Evolutionary conservation across 2,329 filamentous ascomycete species (phyloP).

Genomic region (Fragosphaeria purpurea): DNA sequence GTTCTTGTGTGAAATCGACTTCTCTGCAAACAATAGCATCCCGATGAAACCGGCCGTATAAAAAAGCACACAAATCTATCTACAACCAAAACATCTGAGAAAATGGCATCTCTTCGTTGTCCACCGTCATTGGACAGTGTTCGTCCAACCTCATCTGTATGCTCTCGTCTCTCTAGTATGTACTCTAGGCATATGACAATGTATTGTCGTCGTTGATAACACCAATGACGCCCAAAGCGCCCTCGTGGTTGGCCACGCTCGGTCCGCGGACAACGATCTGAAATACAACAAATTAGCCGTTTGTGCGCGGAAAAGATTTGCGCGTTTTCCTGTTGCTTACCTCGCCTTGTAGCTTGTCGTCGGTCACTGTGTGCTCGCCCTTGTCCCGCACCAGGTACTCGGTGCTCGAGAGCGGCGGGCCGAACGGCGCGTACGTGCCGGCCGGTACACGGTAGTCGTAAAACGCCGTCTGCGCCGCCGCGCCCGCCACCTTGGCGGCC

Average conservation of each 20-base stretch:
- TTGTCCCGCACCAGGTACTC: constrained; percentile 67
- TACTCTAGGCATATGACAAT: constrained; percentile 41
- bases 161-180: no score
- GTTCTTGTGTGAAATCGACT: no score
- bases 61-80: no score
- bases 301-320: background rate
- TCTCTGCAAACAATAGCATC: no score
- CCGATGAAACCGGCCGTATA: no score
- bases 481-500: constrained; percentile 73
- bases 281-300: background rate
- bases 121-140: no score
- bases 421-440: constrained; percentile 56
- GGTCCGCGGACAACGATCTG: constrained; percentile 65
- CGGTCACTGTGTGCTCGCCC: constrained; percentile 49
- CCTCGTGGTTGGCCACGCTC: constrained; percentile 59
- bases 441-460: constrained; percentile 34
- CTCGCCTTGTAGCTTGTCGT: constrained; percentile 52
- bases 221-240: constrained; percentile 52
- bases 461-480: constrained; percentile 64
- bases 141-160: no score
- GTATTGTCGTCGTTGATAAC: constrained; percentile 65
- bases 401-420: constrained; percentile 66
- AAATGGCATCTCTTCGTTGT: no score
- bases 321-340: constrained; percentile 31
- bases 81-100: no score